Percentiles rank a stretch among this genome's conserved stretches.
phyloP scores from a whole-genome alignment of 306 rosid genomes.

The Erythrophleum fordii region DNA sequence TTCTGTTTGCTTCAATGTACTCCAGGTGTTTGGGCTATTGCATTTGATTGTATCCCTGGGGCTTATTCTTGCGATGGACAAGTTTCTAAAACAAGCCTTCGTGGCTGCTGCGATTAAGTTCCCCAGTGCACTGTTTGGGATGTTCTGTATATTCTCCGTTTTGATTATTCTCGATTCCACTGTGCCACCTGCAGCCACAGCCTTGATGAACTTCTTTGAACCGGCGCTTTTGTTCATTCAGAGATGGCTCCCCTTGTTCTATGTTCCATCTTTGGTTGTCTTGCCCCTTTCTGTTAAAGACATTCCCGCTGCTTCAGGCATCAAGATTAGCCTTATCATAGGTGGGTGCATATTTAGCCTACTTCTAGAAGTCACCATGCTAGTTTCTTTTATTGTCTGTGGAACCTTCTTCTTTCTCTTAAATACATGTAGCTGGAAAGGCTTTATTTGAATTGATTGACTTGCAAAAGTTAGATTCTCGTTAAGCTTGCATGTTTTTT shows the following conservation, averaged over 20 bases:
- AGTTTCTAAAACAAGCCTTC: conserved; percentile 68
- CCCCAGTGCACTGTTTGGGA: conserved; percentile 94
- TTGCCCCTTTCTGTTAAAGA: conserved; percentile 85
- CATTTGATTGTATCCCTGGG: conserved; percentile 87
- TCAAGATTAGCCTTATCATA: conserved; percentile 78
- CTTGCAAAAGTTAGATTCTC: neutral
- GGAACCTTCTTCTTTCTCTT: neutral
- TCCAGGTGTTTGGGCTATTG: conserved; percentile 63
- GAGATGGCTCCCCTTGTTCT: conserved; percentile 95
- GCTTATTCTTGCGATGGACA: conserved; percentile 69
- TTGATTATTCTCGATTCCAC: conserved; percentile 44
- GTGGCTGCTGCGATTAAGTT: conserved; percentile 84
- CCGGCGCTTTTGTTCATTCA: conserved; percentile 83
- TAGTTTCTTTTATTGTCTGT: conserved; percentile 1
- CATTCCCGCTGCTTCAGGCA: conserved; percentile 89
- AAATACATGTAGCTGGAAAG: neutral
- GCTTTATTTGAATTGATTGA: neutral
- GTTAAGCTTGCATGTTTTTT: neutral
- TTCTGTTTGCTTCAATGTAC: neutral
- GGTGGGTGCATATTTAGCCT: conserved; percentile 50
- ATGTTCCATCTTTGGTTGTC: conserved; percentile 90
- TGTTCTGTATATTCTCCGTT: conserved; percentile 93
- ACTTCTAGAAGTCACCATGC: neutral
- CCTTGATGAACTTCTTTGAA: conserved; percentile 25
- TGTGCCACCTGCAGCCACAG: conserved; percentile 4